Conservation (phyloP, 441 rosid species). For the Adansonia gregorii region DNA sequence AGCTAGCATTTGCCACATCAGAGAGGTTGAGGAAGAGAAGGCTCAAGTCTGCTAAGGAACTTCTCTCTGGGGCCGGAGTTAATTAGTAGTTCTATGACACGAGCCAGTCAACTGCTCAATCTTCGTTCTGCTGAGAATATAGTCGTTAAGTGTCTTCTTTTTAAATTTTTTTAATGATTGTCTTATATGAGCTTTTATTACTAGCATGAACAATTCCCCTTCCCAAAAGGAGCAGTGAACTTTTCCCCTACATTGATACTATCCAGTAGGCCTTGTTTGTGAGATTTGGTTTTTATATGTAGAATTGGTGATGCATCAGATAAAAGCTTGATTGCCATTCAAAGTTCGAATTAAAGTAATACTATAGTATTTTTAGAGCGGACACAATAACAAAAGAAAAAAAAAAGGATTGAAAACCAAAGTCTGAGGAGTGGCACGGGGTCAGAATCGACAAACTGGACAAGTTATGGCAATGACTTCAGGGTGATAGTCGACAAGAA, state of each 20-base stretch:
- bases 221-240: neutral
- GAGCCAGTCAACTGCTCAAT: neutral
- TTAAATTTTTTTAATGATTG: neutral
- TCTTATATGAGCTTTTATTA: neutral
- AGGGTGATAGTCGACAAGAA: too few relatives aligned
- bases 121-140: neutral
- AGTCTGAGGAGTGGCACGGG: too few relatives aligned
- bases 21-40: constrained; percentile 27
- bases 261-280: neutral
- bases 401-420: neutral
- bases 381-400: too few relatives aligned
- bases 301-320: neutral
- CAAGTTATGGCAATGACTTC: too few relatives aligned
- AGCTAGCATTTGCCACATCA: constrained; percentile 27
- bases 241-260: neutral
- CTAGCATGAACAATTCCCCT: neutral
- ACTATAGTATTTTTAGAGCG: neutral
- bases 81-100: neutral
- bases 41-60: constrained; percentile 5
- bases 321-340: neutral
- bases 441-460: too few relatives aligned
- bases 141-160: neutral
- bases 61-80: neutral
- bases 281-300: neutral
- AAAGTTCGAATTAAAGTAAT: neutral